phyloP scores from a whole-genome alignment of 2,329 filamentous ascomycete genomes.

The Apiospora marii region DNA sequence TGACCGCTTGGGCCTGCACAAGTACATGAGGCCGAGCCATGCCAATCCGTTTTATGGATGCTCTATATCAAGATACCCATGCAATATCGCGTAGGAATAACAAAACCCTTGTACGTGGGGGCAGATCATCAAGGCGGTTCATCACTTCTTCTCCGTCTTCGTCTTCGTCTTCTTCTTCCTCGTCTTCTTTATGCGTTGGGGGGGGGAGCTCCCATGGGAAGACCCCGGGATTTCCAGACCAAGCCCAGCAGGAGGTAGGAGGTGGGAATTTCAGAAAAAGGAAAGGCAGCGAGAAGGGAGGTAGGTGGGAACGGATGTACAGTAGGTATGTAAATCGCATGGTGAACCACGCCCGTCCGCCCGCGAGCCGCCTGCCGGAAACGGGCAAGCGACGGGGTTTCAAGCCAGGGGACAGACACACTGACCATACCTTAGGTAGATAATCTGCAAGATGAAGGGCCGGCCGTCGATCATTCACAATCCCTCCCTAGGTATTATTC shows the following conservation, averaged over 20 bases:
- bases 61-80: background rate
- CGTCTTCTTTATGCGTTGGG: no score
- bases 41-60: background rate
- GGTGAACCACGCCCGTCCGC: no score
- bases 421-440: background rate
- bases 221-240: no score
- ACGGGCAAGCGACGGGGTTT: background rate
- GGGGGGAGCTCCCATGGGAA: no score
- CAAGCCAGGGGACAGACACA: background rate
- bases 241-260: background rate
- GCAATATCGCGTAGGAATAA: background rate
- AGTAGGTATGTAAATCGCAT: no score
- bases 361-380: background rate
- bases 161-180: background rate
- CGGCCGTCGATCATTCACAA: background rate
- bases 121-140: background rate
- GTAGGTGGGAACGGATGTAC: background rate
- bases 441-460: conserved; percentile 5
- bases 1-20: background rate
- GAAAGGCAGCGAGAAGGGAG: background rate
- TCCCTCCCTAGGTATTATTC: no score
- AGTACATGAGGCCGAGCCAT: background rate
- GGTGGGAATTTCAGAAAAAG: background rate
- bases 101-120: conserved; percentile 5
- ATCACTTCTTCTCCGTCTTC: background rate